Conservation (phyloP, 106 monocot species). For the Dioscorea dumetorum region DNA sequence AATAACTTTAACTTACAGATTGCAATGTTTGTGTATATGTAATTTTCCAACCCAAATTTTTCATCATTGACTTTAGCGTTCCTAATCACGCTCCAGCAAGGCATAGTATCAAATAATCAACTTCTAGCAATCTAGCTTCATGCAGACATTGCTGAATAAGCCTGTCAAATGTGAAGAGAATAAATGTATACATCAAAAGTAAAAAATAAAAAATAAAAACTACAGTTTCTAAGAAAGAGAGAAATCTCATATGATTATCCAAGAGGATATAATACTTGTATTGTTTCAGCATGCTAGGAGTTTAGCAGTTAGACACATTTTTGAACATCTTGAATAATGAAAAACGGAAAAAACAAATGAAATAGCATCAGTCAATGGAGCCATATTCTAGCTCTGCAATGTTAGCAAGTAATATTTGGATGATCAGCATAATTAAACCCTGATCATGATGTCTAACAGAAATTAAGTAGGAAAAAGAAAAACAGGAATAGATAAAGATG, state of each 20-base stretch:
- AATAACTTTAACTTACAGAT: conserved; percentile 60
- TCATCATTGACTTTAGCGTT: conserved; percentile 77
- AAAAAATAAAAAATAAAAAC: not conserved
- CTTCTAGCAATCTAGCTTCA: conserved; percentile 69
- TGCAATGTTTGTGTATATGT: conserved; percentile 81
- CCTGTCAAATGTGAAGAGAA: conserved; percentile 24
- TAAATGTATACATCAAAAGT: too few relatives aligned
- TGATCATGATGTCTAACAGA: too few relatives aligned
- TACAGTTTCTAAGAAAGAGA: not conserved
- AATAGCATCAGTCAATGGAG: too few relatives aligned
- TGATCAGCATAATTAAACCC: too few relatives aligned
- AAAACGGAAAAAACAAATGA: conserved; percentile 32
- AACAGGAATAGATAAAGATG: not conserved
- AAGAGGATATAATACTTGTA: conserved; percentile 47
- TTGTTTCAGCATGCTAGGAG: conserved; percentile 51
- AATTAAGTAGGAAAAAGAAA: too few relatives aligned
- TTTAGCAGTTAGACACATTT: conserved; percentile 53
- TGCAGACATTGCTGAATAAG: conserved; percentile 61
- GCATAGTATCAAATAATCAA: conserved; percentile 68
- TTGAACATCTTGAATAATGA: conserved; percentile 61
- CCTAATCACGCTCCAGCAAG: conserved; percentile 80
- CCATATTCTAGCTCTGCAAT: too few relatives aligned
- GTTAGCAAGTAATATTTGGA: too few relatives aligned
- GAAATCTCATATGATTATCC: not conserved
- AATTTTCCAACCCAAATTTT: conserved; percentile 56